Evolutionary conservation across 352 stramenopile genomes (phyloP).

Genomic region (Phytophthora ohioensis): DNA sequence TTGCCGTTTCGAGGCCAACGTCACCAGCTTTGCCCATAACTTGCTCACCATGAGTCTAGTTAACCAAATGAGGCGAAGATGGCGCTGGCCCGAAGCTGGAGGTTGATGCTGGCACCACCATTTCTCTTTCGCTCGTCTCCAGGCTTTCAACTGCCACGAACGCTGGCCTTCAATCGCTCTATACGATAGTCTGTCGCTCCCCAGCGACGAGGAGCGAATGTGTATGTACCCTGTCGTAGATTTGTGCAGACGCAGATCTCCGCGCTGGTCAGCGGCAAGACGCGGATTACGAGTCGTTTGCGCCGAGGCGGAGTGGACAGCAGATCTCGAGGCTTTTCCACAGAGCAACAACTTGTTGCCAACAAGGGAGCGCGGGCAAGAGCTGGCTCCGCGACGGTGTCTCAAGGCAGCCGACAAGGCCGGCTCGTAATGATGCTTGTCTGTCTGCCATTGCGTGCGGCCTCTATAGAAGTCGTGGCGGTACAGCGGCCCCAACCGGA

Average conservation of each 20-base stretch:
- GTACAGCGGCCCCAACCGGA: conserved; percentile 2
- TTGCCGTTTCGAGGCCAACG: conserved; percentile 1
- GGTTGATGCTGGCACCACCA: conserved; percentile 17
- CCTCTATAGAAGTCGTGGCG: not conserved
- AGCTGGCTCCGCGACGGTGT: not conserved
- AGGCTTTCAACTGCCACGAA: conserved; percentile 19
- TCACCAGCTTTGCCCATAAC: not conserved
- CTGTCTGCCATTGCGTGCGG: not conserved
- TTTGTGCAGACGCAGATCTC: conserved; percentile 8
- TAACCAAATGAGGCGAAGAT: not conserved
- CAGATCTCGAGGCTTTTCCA: conserved; percentile 30
- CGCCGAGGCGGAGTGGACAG: conserved; percentile 16
- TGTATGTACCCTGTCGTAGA: conserved; percentile 7
- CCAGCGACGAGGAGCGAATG: conserved; percentile 7
- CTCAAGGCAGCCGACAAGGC: conserved; percentile 2
- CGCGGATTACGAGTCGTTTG: not conserved
- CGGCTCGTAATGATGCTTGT: not conserved
- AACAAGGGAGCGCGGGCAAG: too few relatives aligned
- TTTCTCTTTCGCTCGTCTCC: conserved; percentile 22
- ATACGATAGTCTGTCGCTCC: not conserved
- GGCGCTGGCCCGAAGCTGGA: conserved; percentile 5
- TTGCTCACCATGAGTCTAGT: conserved; percentile 3
- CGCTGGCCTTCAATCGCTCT: conserved; percentile 9
- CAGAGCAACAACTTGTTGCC: not conserved
- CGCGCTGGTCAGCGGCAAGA: conserved; percentile 6